These are phyloP conservation scores for Daedalea quercina DNA, from an alignment of 768 basidiomycete genomes.

Conservation along the genomic window DNA sequence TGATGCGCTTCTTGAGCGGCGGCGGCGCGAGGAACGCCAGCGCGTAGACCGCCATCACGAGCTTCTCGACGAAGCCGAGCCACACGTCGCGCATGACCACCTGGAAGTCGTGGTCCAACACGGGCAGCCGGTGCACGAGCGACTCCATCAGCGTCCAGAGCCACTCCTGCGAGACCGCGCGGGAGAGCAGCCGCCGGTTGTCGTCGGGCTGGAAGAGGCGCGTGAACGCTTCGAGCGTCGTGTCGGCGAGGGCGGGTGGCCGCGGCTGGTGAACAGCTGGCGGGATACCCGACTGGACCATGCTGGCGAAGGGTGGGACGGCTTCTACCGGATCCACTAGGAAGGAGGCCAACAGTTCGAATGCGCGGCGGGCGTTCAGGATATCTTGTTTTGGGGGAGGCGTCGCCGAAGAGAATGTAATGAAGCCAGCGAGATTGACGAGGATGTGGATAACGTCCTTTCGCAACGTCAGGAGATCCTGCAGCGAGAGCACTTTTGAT, in stretches of 20 bases:
- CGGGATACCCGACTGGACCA: slow-evolving; percentile 45
- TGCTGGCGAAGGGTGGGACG: slow-evolving; percentile 50
- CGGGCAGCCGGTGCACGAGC: slow-evolving; percentile 79
- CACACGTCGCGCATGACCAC: slow-evolving; percentile 54
- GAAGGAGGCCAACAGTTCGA: slow-evolving; percentile 68
- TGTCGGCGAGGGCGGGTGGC: slow-evolving; percentile 59
- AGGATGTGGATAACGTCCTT: slow-evolving; percentile 73
- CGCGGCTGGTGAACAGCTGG: slow-evolving; percentile 32
- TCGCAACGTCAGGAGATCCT: slow-evolving; percentile 66
- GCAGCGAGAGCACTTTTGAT: slow-evolving; percentile 57
- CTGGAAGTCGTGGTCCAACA: slow-evolving; percentile 69
- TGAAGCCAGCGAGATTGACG: slow-evolving; percentile 46
- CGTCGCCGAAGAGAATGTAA: slow-evolving; percentile 42
- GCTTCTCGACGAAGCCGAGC: slow-evolving; percentile 75
- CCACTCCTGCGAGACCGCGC: slow-evolving; percentile 48
- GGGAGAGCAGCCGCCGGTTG: slow-evolving; percentile 69
- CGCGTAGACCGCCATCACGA: slow-evolving; percentile 78
- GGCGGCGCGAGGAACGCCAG: slow-evolving; percentile 80
- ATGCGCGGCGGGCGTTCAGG: slow-evolving; percentile 49
- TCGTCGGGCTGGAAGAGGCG: slow-evolving; percentile 68
- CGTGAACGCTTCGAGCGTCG: slow-evolving; percentile 83
- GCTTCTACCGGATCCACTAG: slow-evolving; percentile 65
- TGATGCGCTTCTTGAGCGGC: slow-evolving; percentile 63
- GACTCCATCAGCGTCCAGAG: slow-evolving; percentile 59
- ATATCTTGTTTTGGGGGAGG: slow-evolving; percentile 31